A percentile compares a stretch with the other conserved stretches of the same genome.
Conservation (phyloP, 169 alveolate species). For the Besnoitia besnoiti region DNA sequence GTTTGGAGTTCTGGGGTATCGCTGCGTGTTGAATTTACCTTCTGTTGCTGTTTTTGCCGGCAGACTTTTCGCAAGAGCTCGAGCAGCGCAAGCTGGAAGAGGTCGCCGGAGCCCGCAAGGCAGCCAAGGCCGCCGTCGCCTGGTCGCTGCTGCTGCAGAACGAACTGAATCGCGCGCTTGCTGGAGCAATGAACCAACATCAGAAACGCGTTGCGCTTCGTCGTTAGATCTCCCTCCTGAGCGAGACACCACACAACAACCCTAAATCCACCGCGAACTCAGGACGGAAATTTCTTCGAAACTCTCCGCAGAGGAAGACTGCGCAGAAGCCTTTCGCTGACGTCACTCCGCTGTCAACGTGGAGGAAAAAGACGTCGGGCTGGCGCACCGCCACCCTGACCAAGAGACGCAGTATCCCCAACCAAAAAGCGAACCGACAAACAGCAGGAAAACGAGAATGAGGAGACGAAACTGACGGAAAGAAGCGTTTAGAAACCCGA, state of each 20-base stretch:
- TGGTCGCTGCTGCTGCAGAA: conserved; percentile 66
- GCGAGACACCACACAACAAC: background rate
- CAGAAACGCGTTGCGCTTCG: conserved; percentile 92
- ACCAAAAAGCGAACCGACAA: too few relatives aligned
- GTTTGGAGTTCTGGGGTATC: too few relatives aligned
- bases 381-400: too few relatives aligned
- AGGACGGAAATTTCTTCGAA: too few relatives aligned
- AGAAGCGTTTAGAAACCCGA: too few relatives aligned
- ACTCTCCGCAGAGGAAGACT: too few relatives aligned
- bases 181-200: conserved; percentile 81
- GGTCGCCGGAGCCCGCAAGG: conserved; percentile 74
- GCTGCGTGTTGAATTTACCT: too few relatives aligned
- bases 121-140: conserved; percentile 37
- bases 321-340: background rate
- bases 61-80: conserved; percentile 90
- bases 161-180: conserved; percentile 86
- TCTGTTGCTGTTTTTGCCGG: conserved; percentile 81
- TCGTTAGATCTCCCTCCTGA: conserved; percentile 88
- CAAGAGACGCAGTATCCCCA: too few relatives aligned
- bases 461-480: background rate
- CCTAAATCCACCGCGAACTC: background rate
- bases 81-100: conserved; percentile 86
- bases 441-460: background rate
- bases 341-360: background rate
- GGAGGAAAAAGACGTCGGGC: background rate